Conservation (phyloP, 805 yeast species). For the Saccharomyces paradoxus region DNA sequence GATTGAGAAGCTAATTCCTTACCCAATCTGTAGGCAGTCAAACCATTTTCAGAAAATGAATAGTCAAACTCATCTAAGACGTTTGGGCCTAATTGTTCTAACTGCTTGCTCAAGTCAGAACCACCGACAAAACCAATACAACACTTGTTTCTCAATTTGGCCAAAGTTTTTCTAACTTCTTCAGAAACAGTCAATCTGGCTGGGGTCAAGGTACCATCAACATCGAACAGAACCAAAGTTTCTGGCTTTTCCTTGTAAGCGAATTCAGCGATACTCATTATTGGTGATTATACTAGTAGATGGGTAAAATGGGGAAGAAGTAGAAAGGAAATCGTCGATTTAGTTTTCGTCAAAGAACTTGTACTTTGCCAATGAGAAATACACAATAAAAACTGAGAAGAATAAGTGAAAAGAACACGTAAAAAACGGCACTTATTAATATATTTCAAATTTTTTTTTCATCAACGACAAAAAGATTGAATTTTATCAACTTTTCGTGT, state of each 20-base stretch:
- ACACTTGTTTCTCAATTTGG: conserved; percentile 77
- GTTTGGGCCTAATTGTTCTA: conserved; percentile 85
- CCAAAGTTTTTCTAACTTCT: conserved; percentile 67
- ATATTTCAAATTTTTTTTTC: neutral
- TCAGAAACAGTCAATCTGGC: conserved; percentile 75
- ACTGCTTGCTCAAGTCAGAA: conserved; percentile 86
- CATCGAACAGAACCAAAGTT: conserved; percentile 88
- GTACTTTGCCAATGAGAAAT: neutral
- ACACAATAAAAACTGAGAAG: neutral
- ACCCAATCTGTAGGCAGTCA: conserved; percentile 93
- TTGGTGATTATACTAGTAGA: neutral
- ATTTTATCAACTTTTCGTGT: neutral
- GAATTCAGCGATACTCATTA: conserved; percentile 40
- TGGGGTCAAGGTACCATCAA: conserved; percentile 97
- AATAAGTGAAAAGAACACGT: neutral
- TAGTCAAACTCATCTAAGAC: conserved; percentile 80
- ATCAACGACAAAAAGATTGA: neutral
- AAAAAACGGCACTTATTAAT: neutral
- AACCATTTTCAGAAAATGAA: conserved; percentile 95
- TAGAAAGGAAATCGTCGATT: neutral
- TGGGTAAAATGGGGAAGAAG: neutral
- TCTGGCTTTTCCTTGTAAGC: conserved; percentile 74
- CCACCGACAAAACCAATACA: conserved; percentile 98
- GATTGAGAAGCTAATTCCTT: conserved; percentile 84
- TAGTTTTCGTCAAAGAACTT: neutral